These are phyloP conservation scores for Gaertneriomyces sp. DNA, from an alignment of 192 early-diverging fungal genomes.

Conservation along the genomic window DNA sequence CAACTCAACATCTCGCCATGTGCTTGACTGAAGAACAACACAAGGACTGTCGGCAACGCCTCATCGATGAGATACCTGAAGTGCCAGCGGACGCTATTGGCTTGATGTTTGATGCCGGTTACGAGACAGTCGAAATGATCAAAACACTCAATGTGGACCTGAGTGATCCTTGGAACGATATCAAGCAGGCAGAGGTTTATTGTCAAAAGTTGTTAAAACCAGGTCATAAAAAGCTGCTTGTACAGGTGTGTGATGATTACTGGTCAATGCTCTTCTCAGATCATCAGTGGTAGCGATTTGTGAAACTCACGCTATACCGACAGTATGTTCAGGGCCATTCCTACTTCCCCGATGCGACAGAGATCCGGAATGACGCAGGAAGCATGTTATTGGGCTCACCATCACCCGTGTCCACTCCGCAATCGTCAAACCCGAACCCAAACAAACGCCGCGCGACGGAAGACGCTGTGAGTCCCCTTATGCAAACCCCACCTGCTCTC, in stretches of 20 bases:
- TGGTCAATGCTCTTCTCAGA: background rate
- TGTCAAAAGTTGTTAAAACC: slow-evolving; percentile 25
- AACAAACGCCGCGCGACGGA: slow-evolving; percentile 6
- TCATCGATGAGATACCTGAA: slow-evolving; percentile 20
- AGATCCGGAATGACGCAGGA: too few species aligned
- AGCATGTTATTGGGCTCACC: too few species aligned
- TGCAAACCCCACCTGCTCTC: slow-evolving; percentile 13
- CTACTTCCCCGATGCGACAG: too few species aligned
- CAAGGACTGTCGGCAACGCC: slow-evolving; percentile 4
- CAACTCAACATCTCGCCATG: too few species aligned
- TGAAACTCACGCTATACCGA: too few species aligned
- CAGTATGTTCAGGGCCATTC: too few species aligned
- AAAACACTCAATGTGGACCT: slow-evolving; percentile 21
- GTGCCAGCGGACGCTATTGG: slow-evolving; percentile 19
- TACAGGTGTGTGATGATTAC: slow-evolving; percentile 9
- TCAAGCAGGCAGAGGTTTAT: slow-evolving; percentile 21
- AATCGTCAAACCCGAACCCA: background rate
- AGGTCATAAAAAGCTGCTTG: slow-evolving; percentile 27
- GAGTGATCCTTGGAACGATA: slow-evolving; percentile 18
- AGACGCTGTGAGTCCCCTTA: slow-evolving; percentile 2
- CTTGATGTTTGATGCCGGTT: slow-evolving; percentile 29
- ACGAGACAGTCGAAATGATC: slow-evolving; percentile 28
- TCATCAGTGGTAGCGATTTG: too few species aligned
- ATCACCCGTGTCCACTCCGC: too few species aligned
- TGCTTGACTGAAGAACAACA: too few species aligned